Evolutionary conservation across 805 yeast species (phyloP), one percentile per base, ranked within the genome.

Genomic region (Kregervanrija delftensis): DNA sequence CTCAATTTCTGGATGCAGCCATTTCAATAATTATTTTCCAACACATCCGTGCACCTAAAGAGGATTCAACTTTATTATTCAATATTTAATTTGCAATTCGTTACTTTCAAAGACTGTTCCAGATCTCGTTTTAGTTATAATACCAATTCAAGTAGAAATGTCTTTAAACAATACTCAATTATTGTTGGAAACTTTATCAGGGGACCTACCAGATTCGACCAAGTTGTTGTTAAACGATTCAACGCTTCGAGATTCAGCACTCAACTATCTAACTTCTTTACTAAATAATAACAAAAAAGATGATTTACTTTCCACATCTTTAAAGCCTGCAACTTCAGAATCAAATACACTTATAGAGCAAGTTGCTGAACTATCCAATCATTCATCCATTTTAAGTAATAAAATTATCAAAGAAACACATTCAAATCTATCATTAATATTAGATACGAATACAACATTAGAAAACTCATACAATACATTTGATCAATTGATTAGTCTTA

Each of bases 291-390:
- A 77, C 32, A 22, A 22, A 22, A 22, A 22, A 5, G 28, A 22
- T 22, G 28, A 22, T 22, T 22, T 22, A 6, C 28, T 22, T 6
- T 22, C 28, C 8, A 22, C 28, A 8, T 22, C 28, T 22, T 11
- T 42, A 2, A 37, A 32, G 5, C 40, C 45, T 14, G 28, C 28
- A 13, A 11, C 37, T n/a, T 11, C 12, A n/a, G 35, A 12, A 11
- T 12, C 11, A 3, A 55, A 60, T 40, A 73, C 80, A 0, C 52
- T 79, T 32, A 76, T 79, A 1, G 87, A 83, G 51, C 89, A 81
- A 55, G 80, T 84, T 37, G 90, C 90, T 0, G 91, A 84, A 55
- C 61, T 83, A 32, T 88, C 46, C 3, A 49, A 46, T 33, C 33
- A 41, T 11, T 39, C 49, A 11, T 22, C 42, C 8, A 11, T 36